Conservation (phyloP, 129 eudicot species). For the Kitagawia praeruptora region DNA sequence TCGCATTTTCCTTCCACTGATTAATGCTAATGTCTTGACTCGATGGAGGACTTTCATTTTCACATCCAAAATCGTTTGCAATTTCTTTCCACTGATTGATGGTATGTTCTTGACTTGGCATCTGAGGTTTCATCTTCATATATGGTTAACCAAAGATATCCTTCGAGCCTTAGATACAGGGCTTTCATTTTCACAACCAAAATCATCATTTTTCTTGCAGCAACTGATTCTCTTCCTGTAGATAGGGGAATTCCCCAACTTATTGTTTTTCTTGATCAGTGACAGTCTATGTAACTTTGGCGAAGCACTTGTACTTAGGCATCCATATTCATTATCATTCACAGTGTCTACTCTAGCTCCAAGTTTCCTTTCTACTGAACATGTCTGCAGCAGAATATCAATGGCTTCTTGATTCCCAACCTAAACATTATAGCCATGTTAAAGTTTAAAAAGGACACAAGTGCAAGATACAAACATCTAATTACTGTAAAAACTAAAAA, state of each 20-base stretch:
- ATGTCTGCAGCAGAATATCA: slow-evolving; percentile 39
- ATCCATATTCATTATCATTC: slow-evolving; percentile 14
- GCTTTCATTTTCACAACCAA: slow-evolving; percentile 45
- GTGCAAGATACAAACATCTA: not conserved
- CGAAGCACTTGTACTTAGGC: slow-evolving; percentile 32
- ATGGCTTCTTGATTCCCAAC: slow-evolving; percentile 90
- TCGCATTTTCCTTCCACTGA: slow-evolving; percentile 10
- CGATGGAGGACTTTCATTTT: slow-evolving; percentile 66
- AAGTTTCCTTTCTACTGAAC: slow-evolving; percentile 22
- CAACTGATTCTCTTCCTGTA: slow-evolving; percentile 11
- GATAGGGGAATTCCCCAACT: slow-evolving; percentile 17
- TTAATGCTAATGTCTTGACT: slow-evolving; percentile 17
- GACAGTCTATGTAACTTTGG: slow-evolving; percentile 41
- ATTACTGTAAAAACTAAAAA: not conserved
- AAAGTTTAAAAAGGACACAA: not conserved
- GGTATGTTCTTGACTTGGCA: slow-evolving; percentile 24
- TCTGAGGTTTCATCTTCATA: too few species aligned
- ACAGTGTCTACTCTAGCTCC: slow-evolving; percentile 6
- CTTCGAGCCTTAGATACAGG: slow-evolving; percentile 46
- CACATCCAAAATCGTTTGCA: slow-evolving; percentile 27
- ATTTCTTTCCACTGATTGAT: slow-evolving; percentile 17
- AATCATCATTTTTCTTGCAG: slow-evolving; percentile 25
- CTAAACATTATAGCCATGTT: slow-evolving; percentile 19
- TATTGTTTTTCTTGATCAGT: slow-evolving; percentile 30
- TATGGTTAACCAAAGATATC: slow-evolving; percentile 26